Percentiles rank a stretch among this genome's conserved stretches.
These are phyloP conservation scores for Syncephalis plumigaleata DNA, from an alignment of 371 early-diverging fungal species.

Conservation along the genomic window DNA sequence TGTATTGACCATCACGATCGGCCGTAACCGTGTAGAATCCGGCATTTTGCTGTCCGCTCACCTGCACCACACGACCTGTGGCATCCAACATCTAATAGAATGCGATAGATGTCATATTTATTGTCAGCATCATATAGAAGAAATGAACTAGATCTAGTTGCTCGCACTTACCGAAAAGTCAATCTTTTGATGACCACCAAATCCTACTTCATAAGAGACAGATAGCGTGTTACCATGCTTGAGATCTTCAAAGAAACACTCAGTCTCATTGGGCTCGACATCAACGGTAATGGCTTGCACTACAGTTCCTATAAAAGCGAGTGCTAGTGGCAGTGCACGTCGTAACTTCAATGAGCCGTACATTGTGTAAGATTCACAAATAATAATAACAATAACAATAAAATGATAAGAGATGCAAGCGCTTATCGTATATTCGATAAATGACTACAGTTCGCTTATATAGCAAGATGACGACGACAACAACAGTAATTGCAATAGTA, in stretches of 20 bases:
- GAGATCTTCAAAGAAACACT: slow-evolving; percentile 43
- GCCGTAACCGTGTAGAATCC: slow-evolving; percentile 32
- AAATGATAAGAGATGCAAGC: no score
- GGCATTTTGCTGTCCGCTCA: slow-evolving; percentile 22
- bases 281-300: slow-evolving; percentile 17
- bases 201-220: slow-evolving; percentile 50
- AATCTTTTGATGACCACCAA: slow-evolving; percentile 44
- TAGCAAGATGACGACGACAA: no score
- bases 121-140: no score
- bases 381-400: no score
- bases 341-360: no score
- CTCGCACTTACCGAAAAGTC: slow-evolving; percentile 44
- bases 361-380: no score
- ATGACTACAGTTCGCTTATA: no score
- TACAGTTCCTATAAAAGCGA: slow-evolving; percentile 11
- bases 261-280: slow-evolving; percentile 23
- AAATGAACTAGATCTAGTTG: no score
- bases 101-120: not conserved
- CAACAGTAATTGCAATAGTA: no score
- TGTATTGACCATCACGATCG: slow-evolving; percentile 27
- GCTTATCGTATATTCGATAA: no score
- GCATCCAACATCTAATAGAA: not conserved
- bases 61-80: slow-evolving; percentile 3
- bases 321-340: no score
- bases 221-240: slow-evolving; percentile 34